Evolutionary conservation across 2,329 filamentous ascomycete species (phyloP).

Genomic region (Calycina herbarum): DNA sequence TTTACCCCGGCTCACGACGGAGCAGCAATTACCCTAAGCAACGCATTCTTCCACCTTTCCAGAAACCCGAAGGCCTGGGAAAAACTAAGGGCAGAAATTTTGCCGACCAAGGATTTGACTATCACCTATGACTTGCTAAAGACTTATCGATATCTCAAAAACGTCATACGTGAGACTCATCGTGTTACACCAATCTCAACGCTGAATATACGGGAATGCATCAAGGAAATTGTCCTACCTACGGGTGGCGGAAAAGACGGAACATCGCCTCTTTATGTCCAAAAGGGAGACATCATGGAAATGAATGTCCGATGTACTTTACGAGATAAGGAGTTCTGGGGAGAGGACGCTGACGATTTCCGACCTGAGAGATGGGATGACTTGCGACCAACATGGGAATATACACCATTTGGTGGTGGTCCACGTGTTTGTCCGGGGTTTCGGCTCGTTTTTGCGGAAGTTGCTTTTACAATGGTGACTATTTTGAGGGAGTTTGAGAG

Average conservation of each 20-base stretch:
- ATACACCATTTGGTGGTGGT: slow-evolving; percentile 5
- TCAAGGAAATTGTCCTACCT: background rate
- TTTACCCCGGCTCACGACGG: slow-evolving; percentile 9
- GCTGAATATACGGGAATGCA: background rate
- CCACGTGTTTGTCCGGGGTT: background rate
- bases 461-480: background rate
- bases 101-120: background rate
- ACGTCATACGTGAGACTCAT: slow-evolving; percentile 3
- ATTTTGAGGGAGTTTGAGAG: background rate
- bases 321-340: background rate
- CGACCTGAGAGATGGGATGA: background rate
- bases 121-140: slow-evolving; percentile 5
- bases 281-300: slow-evolving; percentile 1
- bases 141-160: slow-evolving; percentile 3
- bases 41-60: slow-evolving; percentile 9
- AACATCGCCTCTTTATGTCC: background rate
- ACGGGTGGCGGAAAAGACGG: background rate
- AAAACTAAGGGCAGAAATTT: slow-evolving; percentile 5
- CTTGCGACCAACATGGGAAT: background rate
- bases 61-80: background rate
- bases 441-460: background rate
- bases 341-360: background rate
- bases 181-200: background rate
- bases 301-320: background rate
- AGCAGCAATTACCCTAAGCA: background rate